phyloP scores from a whole-genome alignment of 768 basidiomycete species.

The Macrocybe gigantea region DNA sequence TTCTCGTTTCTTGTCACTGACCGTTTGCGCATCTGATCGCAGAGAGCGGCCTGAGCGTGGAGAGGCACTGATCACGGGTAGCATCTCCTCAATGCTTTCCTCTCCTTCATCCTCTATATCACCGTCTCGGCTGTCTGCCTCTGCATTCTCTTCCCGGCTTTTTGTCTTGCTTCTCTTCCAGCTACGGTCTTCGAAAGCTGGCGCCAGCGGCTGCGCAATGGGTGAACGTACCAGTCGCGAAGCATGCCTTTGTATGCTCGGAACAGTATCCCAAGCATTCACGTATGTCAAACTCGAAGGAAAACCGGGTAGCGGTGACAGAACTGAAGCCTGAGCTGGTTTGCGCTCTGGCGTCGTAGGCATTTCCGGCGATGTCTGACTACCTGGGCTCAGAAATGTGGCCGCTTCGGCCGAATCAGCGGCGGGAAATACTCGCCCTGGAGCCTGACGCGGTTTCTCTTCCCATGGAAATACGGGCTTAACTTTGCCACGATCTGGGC shows the following conservation, averaged over 20 bases:
- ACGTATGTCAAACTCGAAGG: slow-evolving; percentile 58
- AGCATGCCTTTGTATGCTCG: slow-evolving; percentile 75
- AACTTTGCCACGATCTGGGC: slow-evolving; percentile 69
- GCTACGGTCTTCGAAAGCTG: slow-evolving; percentile 44
- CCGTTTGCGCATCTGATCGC: slow-evolving; percentile 25
- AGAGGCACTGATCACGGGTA: slow-evolving; percentile 14
- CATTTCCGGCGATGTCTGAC: slow-evolving; percentile 28
- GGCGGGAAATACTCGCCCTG: slow-evolving; percentile 70
- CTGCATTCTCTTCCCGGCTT: slow-evolving; percentile 50
- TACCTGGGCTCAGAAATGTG: slow-evolving; percentile 32
- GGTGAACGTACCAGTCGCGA: slow-evolving; percentile 50
- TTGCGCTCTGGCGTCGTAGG: slow-evolving; percentile 31
- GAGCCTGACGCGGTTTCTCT: slow-evolving; percentile 57
- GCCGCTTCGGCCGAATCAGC: slow-evolving; percentile 49
- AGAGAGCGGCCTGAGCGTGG: slow-evolving; percentile 27
- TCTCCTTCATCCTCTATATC: slow-evolving; percentile 77
- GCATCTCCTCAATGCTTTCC: slow-evolving; percentile 32
- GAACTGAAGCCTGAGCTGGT: slow-evolving; percentile 15
- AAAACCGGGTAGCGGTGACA: slow-evolving; percentile 44
- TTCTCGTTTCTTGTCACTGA: slow-evolving; percentile 40
- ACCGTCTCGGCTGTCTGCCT: slow-evolving; percentile 74
- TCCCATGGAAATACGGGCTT: slow-evolving; percentile 96
- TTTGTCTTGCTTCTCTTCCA: slow-evolving; percentile 28
- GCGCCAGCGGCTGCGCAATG: slow-evolving; percentile 33
- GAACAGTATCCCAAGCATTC: slow-evolving; percentile 84